Conservation (phyloP, 129 eudicot genomes). For the Flaveria trinervia region DNA sequence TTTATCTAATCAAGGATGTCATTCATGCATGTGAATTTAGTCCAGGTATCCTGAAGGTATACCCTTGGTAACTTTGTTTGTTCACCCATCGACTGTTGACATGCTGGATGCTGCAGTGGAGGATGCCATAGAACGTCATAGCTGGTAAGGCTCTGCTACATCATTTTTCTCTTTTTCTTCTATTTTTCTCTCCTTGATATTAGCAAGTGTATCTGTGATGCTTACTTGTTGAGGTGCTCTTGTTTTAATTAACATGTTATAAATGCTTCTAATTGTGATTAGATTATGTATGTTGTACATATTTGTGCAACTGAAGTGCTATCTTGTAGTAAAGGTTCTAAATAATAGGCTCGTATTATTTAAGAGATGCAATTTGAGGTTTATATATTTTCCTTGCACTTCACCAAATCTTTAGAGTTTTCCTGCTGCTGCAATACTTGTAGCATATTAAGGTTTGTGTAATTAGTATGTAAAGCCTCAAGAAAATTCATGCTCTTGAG, state of each 20-base stretch:
- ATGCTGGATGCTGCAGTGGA: conserved; percentile 93
- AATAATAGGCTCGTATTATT: not conserved
- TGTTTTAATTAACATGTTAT: not conserved
- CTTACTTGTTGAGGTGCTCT: conserved; percentile 2
- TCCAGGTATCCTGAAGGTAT: conserved; percentile 96
- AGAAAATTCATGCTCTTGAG: not conserved
- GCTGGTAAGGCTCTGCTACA: conserved; percentile 64
- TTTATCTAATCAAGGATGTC: conserved; percentile 33
- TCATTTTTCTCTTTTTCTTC: not conserved
- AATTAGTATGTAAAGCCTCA: not conserved
- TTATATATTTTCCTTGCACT: not conserved
- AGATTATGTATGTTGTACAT: not conserved
- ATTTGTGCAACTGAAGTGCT: not conserved
- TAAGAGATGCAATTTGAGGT: conserved; percentile 7
- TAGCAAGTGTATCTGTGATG: not conserved
- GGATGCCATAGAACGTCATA: conserved; percentile 84
- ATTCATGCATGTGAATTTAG: conserved; percentile 46
- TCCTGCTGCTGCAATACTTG: not conserved
- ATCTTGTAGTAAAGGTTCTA: not conserved
- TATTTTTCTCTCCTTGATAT: not conserved
- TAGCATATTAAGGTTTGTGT: not conserved
- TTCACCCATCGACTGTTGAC: conserved; percentile 85
- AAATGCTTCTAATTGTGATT: not conserved
- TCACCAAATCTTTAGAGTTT: not conserved
- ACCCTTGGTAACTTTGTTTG: conserved; percentile 70